Conservation (phyloP, 257 asterid species). For the Verbena officinalis region DNA sequence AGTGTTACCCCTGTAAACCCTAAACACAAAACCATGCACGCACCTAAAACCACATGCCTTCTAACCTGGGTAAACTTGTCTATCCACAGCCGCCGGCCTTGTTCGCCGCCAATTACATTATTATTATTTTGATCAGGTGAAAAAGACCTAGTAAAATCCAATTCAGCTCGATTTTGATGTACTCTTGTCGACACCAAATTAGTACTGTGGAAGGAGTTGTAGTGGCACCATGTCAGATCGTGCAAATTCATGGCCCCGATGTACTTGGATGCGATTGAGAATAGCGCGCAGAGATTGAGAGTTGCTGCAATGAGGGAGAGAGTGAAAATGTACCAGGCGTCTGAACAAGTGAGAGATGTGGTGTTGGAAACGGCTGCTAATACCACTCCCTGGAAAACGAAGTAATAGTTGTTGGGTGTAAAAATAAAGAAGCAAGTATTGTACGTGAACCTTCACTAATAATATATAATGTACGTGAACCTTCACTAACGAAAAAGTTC, state of each 20-base stretch:
- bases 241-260: conserved; percentile 5
- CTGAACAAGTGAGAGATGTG: conserved; percentile 17
- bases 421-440: no score
- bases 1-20: conserved; percentile 27
- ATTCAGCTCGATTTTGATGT: no score
- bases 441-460: no score
- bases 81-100: not conserved
- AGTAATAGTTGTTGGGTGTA: conserved; percentile 37
- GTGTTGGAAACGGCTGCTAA: conserved; percentile 26
- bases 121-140: no score
- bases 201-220: no score
- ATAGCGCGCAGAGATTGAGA: conserved; percentile 32
- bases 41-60: conserved; percentile 10
- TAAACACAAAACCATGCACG: conserved; percentile 25
- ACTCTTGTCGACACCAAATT: no score
- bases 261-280: conserved; percentile 22
- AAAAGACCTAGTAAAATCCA: no score
- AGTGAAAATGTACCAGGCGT: conserved; percentile 23
- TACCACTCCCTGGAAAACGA: conserved; percentile 37
- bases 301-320: conserved; percentile 32
- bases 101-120: no score
- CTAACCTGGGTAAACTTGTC: not conserved
- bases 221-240: conserved; percentile 26
- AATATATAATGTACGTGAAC: no score
- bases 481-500: no score